phyloP scores from a whole-genome alignment of 139 green algal species.

The Micromonas pusilla region DNA sequence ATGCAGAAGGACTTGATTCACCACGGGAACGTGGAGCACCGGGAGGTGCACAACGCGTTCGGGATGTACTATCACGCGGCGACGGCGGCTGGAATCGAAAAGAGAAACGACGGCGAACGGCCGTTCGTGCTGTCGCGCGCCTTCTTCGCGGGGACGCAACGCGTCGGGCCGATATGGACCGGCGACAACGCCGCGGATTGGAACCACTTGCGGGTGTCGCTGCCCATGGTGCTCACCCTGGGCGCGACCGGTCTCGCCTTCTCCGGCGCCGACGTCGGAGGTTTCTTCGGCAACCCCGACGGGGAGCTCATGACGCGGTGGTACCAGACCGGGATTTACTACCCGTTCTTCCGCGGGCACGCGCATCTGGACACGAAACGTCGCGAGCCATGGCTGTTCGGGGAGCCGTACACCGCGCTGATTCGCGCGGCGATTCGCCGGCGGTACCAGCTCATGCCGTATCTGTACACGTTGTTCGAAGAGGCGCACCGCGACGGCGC shows the following conservation, averaged over 20 bases:
- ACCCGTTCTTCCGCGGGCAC: constrained; percentile 96
- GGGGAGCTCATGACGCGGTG: constrained; percentile 86
- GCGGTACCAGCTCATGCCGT: constrained; percentile 88
- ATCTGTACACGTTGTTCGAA: constrained; percentile 95
- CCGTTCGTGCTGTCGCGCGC: constrained; percentile 94
- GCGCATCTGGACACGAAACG: constrained; percentile 93
- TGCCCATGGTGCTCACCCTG: constrained; percentile 92
- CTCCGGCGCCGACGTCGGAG: constrained; percentile 86
- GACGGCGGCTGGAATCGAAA: constrained; percentile 17
- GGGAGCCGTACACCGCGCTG: constrained; percentile 62
- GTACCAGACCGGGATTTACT: constrained; percentile 90
- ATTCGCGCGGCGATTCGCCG: constrained; percentile 76
- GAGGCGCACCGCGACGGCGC: constrained; percentile 63
- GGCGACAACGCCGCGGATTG: constrained; percentile 92
- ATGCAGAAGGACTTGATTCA: constrained; percentile 92
- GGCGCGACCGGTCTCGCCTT: constrained; percentile 79
- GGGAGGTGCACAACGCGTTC: constrained; percentile 92
- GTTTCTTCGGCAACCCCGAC: constrained; percentile 97
- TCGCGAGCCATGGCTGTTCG: constrained; percentile 96
- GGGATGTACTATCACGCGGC: constrained; percentile 89
- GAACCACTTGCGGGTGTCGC: constrained; percentile 65
- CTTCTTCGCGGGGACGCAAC: constrained; percentile 83
- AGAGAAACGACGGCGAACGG: constrained; percentile 60
- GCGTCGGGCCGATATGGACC: constrained; percentile 94
- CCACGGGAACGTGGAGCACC: constrained; percentile 74